Evolutionary conservation across 345 rosid species (phyloP), one percentile per base, ranked within the genome.

Genomic region (Murraya koenigii): DNA sequence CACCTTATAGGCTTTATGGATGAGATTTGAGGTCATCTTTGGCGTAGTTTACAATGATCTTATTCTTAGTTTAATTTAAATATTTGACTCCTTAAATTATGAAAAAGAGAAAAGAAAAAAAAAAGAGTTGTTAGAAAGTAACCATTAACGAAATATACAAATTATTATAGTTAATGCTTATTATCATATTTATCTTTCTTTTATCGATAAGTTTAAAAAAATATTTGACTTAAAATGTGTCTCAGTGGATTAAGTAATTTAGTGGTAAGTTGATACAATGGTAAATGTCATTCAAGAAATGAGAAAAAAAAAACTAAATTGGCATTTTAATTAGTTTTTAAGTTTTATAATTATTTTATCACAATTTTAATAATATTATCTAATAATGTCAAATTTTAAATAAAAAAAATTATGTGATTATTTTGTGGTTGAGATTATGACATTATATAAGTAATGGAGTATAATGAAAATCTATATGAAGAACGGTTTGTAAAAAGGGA

Each of bases 1-100:
- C 8, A n/a, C 19, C 15, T 56, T 41, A 9, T 63, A 2, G 19
- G 26, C 77, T 55, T 11, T 30, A 4, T 11, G 22, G 69, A 79
- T 33, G 74, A 73, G 63, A 55, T 33, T 66, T 59, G 69, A 66
- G 60, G 77, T 19, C 77, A 62, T 65, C 30, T 76, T n/a, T 67
- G 75, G 35, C 66, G 66, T 69, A 52, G 78, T 36, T 69, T 69
- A 75, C 71, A 60, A 74, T 49, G 71, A 23, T 60, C 23, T 68
- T 71, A n/a, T 41, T 23, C 30, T 41, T 61, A 19, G 38, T 2
- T 35, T 35, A 8, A 25, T 22, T 68, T 52, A 15, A 39, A 39
- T 26, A 39, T 26, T 61, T 25, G 33, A 72, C 54, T 36, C 30
- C 25, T n/a, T 35, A 38, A 23, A 25, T 9, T 20, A 20, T 26